These are phyloP conservation scores for Manihot esculenta DNA, from an alignment of 441 rosid species.

Conservation along the genomic window DNA sequence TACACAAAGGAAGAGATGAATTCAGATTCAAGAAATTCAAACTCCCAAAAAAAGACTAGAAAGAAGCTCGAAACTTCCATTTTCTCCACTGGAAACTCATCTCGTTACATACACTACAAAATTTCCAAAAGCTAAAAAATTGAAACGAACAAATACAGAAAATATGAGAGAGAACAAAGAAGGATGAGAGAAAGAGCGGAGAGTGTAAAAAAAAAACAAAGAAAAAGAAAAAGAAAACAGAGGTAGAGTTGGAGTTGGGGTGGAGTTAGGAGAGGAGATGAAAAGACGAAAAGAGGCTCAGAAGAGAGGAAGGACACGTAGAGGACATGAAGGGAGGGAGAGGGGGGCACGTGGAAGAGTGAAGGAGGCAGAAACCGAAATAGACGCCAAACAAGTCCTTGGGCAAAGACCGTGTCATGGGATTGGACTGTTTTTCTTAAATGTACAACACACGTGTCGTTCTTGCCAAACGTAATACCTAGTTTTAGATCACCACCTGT, in stretches of 20 bases:
- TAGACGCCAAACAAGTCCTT: conserved; percentile 33
- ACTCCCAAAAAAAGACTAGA: conserved; percentile 18
- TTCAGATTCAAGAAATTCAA: conserved; percentile 13
- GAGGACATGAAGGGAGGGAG: conserved; percentile 26
- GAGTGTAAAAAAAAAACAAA: background rate
- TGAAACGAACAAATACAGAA: background rate
- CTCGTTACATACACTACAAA: too few species aligned
- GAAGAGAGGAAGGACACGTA: conserved; percentile 34
- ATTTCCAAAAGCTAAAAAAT: background rate
- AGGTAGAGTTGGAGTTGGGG: background rate
- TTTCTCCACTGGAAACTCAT: conserved; percentile 16
- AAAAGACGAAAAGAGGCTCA: conserved; percentile 6
- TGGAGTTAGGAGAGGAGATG: background rate
- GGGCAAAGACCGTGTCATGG: conserved; percentile 7
- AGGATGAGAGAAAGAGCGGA: background rate
- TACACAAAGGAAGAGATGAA: background rate
- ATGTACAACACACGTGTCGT: conserved; percentile 32
- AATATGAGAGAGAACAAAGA: background rate
- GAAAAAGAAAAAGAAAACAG: background rate
- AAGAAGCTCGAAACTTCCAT: conserved; percentile 27
- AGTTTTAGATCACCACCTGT: conserved; percentile 21
- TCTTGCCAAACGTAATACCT: background rate
- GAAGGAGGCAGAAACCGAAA: too few species aligned
- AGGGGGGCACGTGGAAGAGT: too few species aligned
- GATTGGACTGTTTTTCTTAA: background rate